Percentiles rank a stretch among this genome's conserved stretches.
Conservation (phyloP, 176 grass and related monocot species). For the Tillandsia leiboldiana region DNA sequence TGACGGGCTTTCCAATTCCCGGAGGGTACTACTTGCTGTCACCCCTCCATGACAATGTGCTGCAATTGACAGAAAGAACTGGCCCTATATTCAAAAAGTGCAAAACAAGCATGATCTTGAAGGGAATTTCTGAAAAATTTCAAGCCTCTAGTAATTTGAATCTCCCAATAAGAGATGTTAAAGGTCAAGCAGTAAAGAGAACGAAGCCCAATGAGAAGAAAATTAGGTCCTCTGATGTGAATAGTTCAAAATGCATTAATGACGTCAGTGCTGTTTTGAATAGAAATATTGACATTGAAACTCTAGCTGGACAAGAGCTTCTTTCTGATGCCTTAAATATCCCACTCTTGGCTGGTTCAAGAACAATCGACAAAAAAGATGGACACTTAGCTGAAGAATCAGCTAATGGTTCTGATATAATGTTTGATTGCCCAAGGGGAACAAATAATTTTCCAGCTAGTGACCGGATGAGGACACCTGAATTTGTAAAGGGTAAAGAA, state of each 20-base stretch:
- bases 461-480: slow-evolving; percentile 22
- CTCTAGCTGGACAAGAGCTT: slow-evolving; percentile 29
- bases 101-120: slow-evolving; percentile 23
- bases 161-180: slow-evolving; percentile 19
- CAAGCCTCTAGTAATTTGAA: slow-evolving; percentile 14
- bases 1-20: slow-evolving; percentile 70
- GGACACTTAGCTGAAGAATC: slow-evolving; percentile 34
- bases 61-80: slow-evolving; percentile 54
- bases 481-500: slow-evolving; percentile 31
- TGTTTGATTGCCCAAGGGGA: slow-evolving; percentile 19
- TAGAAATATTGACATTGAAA: slow-evolving; percentile 44
- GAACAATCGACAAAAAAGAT: slow-evolving; percentile 27
- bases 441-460: slow-evolving; percentile 30
- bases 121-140: slow-evolving; percentile 30
- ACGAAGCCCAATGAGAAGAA: slow-evolving; percentile 48
- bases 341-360: slow-evolving; percentile 28
- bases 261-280: slow-evolving; percentile 29
- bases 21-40: slow-evolving; percentile 59
- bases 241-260: slow-evolving; percentile 37
- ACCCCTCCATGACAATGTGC: slow-evolving; percentile 43
- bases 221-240: slow-evolving; percentile 27
- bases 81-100: slow-evolving; percentile 37
- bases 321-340: slow-evolving; percentile 39
- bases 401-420: slow-evolving; percentile 8
- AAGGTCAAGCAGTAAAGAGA: slow-evolving; percentile 42